These are phyloP conservation scores for Leccinum truebloodii DNA, from an alignment of 768 basidiomycete genomes.

Conservation along the genomic window DNA sequence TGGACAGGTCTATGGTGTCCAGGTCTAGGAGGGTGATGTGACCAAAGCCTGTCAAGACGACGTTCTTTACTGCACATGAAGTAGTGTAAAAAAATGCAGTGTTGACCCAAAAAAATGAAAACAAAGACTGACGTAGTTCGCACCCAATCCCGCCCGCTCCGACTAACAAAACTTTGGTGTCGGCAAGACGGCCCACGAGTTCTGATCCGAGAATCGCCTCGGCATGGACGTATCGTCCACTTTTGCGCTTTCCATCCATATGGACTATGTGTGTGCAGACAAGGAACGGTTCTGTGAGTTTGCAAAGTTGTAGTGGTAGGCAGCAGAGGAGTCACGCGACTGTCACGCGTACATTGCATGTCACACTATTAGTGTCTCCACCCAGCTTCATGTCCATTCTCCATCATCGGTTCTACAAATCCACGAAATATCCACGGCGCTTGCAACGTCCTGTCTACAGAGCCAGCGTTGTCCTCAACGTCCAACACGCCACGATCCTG, in stretches of 20 bases:
- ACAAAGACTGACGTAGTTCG: constrained; percentile 70
- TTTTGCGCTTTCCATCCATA: constrained; percentile 13
- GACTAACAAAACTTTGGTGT: constrained; percentile 80
- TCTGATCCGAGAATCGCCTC: constrained; percentile 79
- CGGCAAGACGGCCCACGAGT: constrained; percentile 57
- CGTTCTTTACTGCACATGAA: constrained; percentile 80
- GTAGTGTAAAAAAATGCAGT: not conserved
- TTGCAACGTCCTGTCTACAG: constrained; percentile 1
- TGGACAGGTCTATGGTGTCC: constrained; percentile 98
- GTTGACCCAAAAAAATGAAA: not conserved
- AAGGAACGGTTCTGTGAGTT: not conserved
- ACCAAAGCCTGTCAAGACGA: constrained; percentile 91
- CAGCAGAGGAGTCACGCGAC: constrained; percentile 23
- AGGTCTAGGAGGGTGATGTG: constrained; percentile 92
- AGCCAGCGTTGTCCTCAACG: not conserved
- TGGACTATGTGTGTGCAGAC: not conserved
- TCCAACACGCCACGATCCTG: constrained; percentile 39
- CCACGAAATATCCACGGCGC: constrained; percentile 59
- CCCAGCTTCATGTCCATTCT: constrained; percentile 60
- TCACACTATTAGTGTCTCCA: constrained; percentile 50
- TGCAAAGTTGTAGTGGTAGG: not conserved
- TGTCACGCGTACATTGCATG: constrained; percentile 28
- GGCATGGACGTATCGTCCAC: constrained; percentile 57
- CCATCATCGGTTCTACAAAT: constrained; percentile 69
- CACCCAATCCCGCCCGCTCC: constrained; percentile 98